These are phyloP conservation scores for Wallacemonas sp. DNA, from an alignment of 208 protist genomes.

Conservation along the genomic window DNA sequence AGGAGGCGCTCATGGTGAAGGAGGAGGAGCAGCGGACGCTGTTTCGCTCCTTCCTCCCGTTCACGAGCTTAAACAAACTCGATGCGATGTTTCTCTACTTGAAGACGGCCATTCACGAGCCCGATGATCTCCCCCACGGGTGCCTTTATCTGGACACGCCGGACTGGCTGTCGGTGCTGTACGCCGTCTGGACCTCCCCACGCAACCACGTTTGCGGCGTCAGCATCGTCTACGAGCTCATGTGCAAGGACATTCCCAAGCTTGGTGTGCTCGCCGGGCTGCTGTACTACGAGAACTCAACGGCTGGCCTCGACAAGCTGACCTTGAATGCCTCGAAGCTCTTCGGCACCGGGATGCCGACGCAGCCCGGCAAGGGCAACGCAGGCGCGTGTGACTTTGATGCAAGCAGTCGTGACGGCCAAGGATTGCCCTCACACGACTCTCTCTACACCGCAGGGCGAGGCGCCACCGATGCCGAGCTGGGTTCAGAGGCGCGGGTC, in stretches of 20 bases:
- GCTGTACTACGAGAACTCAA: conserved; percentile 42
- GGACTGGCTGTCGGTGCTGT: conserved; percentile 71
- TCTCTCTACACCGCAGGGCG: not conserved
- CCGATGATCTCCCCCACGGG: conserved; percentile 46
- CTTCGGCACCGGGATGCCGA: conserved; percentile 12
- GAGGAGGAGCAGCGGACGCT: conserved; percentile 35
- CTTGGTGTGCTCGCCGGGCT: conserved; percentile 64
- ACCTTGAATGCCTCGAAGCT: conserved; percentile 38
- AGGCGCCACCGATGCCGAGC: not conserved
- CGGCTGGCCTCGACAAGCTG: conserved; percentile 29
- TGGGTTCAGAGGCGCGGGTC: not conserved
- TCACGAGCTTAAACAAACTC: conserved; percentile 29
- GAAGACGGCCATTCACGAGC: conserved; percentile 41
- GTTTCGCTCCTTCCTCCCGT: conserved; percentile 54
- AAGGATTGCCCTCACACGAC: too few relatives aligned
- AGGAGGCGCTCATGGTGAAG: conserved; percentile 26
- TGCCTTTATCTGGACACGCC: conserved; percentile 38
- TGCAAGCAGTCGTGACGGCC: too few relatives aligned
- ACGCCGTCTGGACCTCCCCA: conserved; percentile 50
- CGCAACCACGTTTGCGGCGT: conserved; percentile 38
- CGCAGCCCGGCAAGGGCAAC: not conserved
- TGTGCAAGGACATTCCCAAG: conserved; percentile 49
- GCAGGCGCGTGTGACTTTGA: not conserved
- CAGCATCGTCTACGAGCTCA: conserved; percentile 34
- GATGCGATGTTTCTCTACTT: conserved; percentile 57